Conservation (phyloP, 345 rosid genomes). For the Bruguiera sexangula region DNA sequence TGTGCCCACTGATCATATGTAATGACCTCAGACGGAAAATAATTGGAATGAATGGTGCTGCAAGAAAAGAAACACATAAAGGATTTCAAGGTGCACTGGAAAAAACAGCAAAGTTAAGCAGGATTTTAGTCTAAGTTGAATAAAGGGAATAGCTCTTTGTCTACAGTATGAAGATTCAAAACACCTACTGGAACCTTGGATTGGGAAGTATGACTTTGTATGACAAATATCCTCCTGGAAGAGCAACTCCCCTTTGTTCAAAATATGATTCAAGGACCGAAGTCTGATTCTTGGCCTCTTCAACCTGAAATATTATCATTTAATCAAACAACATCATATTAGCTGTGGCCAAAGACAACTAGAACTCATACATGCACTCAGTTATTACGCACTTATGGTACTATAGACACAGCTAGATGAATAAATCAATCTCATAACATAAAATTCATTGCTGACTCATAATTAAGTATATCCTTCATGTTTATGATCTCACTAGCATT, state of each 20-base stretch:
- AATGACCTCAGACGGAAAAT: constrained; percentile 69
- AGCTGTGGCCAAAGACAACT: not conserved
- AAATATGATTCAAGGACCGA: constrained; percentile 79
- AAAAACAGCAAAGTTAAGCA: constrained; percentile 6
- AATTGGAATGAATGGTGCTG: constrained; percentile 47
- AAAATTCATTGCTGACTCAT: too few species aligned
- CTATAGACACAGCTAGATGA: not conserved
- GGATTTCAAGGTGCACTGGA: constrained; percentile 43
- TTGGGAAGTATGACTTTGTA: constrained; percentile 84
- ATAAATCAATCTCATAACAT: not conserved
- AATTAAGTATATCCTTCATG: too few species aligned
- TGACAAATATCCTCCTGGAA: constrained; percentile 73
- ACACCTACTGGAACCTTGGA: constrained; percentile 72
- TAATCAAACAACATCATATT: not conserved
- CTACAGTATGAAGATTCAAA: not conserved
- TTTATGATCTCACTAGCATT: too few species aligned
- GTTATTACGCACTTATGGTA: not conserved
- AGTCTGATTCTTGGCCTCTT: constrained; percentile 55
- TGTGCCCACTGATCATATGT: constrained; percentile 70
- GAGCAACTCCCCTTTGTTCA: constrained; percentile 77
- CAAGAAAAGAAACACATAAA: constrained; percentile 17
- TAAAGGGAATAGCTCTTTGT: too few species aligned
- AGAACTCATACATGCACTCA: not conserved
- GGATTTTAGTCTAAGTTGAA: too few species aligned
- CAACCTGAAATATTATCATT: constrained; percentile 43